A percentile compares a stretch with the other conserved stretches of the same genome.
Conservation (phyloP, 768 basidiomycete genomes). For the Xerocomus potaroensis region DNA sequence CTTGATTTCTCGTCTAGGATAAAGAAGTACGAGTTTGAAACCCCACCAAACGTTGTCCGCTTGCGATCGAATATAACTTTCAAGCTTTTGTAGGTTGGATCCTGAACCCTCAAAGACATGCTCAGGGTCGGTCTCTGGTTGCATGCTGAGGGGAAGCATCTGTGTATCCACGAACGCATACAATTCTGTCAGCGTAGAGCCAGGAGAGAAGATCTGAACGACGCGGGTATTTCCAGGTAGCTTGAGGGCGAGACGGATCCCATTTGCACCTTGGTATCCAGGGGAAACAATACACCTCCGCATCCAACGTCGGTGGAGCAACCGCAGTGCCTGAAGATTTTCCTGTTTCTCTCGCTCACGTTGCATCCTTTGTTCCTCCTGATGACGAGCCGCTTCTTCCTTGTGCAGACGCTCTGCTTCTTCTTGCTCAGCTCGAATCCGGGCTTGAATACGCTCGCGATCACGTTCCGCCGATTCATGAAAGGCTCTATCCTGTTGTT, state of each 20-base stretch:
- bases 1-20: constrained; percentile 62
- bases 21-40: constrained; percentile 65
- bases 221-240: constrained; percentile 54
- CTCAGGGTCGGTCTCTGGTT: constrained; percentile 39
- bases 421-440: constrained; percentile 43
- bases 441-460: constrained; percentile 58
- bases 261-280: constrained; percentile 22
- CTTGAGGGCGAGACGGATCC: constrained; percentile 49
- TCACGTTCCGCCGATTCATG: constrained; percentile 61
- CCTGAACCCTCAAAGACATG: constrained; percentile 35
- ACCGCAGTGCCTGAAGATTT: constrained; percentile 34
- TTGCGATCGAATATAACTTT: constrained; percentile 33
- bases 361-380: constrained; percentile 34
- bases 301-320: constrained; percentile 60
- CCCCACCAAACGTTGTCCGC: constrained; percentile 53
- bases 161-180: constrained; percentile 72
- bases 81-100: constrained; percentile 35
- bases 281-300: constrained; percentile 42
- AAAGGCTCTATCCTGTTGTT: constrained; percentile 82
- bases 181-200: constrained; percentile 54
- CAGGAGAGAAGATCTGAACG: constrained; percentile 49
- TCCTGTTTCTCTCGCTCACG: constrained; percentile 36
- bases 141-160: constrained; percentile 41
- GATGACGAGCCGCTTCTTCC: constrained; percentile 28
- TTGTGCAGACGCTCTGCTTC: constrained; percentile 32